Base-by-base conservation (phyloP, 371 early-diverging fungal genomes). In the Entomophthora muscae region DNA sequence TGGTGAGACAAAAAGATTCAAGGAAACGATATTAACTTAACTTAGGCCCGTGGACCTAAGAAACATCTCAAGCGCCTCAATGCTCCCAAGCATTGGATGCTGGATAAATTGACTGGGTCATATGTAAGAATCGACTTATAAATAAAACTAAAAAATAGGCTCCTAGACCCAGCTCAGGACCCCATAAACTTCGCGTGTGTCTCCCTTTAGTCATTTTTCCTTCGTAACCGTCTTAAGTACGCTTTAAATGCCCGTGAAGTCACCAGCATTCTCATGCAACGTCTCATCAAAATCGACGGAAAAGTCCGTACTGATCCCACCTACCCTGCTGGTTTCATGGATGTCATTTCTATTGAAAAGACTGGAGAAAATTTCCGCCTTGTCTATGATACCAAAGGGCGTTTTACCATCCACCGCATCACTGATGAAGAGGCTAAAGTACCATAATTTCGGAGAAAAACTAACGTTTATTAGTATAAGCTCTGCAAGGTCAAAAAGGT, bases 51-150 rank as follows among this genome's bases (percentile, higher is more conserved):
- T 76, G 99, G 99, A 79, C 98, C 96, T 70, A 93, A 91, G 82
- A 98, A 98, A 84, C 99, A 99, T 84, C 84, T 99, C 86, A 99
- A 99, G 93, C 92, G 99, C 80, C 86, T 99, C 73, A 86, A 83
- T 73, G 99, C 99, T 67, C 99, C 99, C 80, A 93, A 90, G 84
- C 95, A 97, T 85, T 99, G 99, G 99, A 96, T 98, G 93, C 86
- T 99, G 72, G 98, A 98, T 89, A 99, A 99, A 81, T 85, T 95
- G 55, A 88, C 92, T 75, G 98, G 96, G 65, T 90, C 89, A 68
- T 98, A 89, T 82, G 82, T 81, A 78, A 67, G 76, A n/a, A n/a
- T 71, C 30, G 13, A 21, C 27, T 5, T 24, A 21, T 23, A 26
- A 26, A 63, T 1, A 28, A 29, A 21, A 29, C 28, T 31, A 56